Evolutionary conservation across 1,284 basidiomycete genomes (phyloP), one percentile per base, ranked within the genome.

Genomic region (Kalmanozyma brasiliensis): DNA sequence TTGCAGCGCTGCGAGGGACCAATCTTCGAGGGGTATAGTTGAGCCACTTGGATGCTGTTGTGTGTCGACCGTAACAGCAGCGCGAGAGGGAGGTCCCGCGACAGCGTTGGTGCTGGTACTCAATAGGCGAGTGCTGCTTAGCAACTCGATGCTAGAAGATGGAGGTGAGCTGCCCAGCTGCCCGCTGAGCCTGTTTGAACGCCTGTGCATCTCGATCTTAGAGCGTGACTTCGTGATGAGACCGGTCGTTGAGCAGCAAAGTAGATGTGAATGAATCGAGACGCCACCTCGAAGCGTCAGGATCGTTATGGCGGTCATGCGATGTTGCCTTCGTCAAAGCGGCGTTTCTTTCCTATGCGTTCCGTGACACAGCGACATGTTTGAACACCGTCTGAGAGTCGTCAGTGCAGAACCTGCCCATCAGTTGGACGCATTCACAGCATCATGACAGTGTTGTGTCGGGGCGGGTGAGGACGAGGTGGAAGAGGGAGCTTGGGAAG

Each of bases 11-110:
- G 38, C 44, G 4, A 43, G 44, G 0, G 55, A 29, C 66, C 66
- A 69, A 48, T 55, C 55, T 16, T 69, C 60, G 16, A 69, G 59
- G 26, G 58, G 34, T 2, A 55, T 42, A 13, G 33, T 19, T 11
- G 44, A 20, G 10, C 8, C 17, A 3, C n/a, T n/a, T 3, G n/a
- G 14, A 1, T 16, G 19, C 8, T 23, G 29, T 5, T 10, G 14
- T 4, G 19, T 6, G 14, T 32, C 17, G 24, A 14, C 20, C 13
- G 17, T 20, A 13, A 42, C 20, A 2, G 48, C 20, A 8, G 16
- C 8, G 1, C n/a, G 26, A 29, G 43, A 30, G 22, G 59, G 41
- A 4, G 53, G 46, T 2, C 53, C 45, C 20, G 46, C 40, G 4
- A 26, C 19, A 9, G 45, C 11, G 19, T 6, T 7, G 7, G 26